phyloP scores from a whole-genome alignment of 2,329 filamentous ascomycete genomes.

The Clonostachys rosea region DNA sequence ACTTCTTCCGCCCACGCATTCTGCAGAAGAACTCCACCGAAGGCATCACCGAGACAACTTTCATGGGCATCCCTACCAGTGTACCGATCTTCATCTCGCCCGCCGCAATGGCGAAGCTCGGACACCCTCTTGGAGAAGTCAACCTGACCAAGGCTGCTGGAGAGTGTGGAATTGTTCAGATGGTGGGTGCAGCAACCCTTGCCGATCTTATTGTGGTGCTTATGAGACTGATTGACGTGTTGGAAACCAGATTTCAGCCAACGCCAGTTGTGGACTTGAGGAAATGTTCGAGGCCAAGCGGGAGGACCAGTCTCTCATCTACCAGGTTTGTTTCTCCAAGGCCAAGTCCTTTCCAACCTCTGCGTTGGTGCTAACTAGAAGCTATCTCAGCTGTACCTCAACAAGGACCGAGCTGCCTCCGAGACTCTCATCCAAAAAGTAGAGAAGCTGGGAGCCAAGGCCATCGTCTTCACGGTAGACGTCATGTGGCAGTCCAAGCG shows the following conservation, averaged over 20 bases:
- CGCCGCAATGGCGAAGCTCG: slow-evolving; percentile 35
- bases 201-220: background rate
- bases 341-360: no score
- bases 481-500: background rate
- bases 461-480: slow-evolving; percentile 30
- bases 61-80: slow-evolving; percentile 40
- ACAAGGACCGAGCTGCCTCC: slow-evolving; percentile 22
- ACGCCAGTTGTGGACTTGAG: slow-evolving; percentile 21
- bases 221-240: background rate
- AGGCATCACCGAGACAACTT: slow-evolving; percentile 21
- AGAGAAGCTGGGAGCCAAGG: slow-evolving; percentile 24
- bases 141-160: slow-evolving; percentile 40
- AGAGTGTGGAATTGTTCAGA: slow-evolving; percentile 38
- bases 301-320: slow-evolving; percentile 21
- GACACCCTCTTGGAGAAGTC: slow-evolving; percentile 36
- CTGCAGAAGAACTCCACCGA: slow-evolving; percentile 8
- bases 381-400: slow-evolving; percentile 13
- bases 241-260: slow-evolving; percentile 1
- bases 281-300: slow-evolving; percentile 21
- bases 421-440: slow-evolving; percentile 19
- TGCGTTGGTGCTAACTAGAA: background rate
- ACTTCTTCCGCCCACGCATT: slow-evolving; percentile 31
- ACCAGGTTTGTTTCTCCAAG: slow-evolving; percentile 14
- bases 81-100: slow-evolving; percentile 45
- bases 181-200: slow-evolving; percentile 7